Base-by-base conservation (phyloP, 192 early-diverging fungal species). In the Rhizoclosmatium globosum region DNA sequence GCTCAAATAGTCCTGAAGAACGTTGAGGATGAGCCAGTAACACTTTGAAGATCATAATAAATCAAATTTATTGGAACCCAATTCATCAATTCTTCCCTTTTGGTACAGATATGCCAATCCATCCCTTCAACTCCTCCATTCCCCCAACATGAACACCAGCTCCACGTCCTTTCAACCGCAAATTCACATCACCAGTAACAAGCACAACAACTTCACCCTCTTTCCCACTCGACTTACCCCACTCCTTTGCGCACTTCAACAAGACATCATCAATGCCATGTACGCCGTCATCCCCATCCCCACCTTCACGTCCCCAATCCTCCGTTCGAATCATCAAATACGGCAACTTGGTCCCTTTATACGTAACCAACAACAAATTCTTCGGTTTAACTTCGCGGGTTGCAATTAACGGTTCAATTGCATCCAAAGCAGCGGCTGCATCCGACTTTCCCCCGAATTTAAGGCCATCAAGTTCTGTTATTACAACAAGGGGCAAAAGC, bases 111-210 rank as follows among this genome's bases (percentile, higher is more conserved):
- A 53, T 53, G 0, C 50, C 50, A 74, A 62, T 62, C 59, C 39
- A 74, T 2, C 44, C 53, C 59, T 44, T 74, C 59, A 74, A 59
- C 15, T 80, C 79, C 23, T 66, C 66, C 64, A 80, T 68, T 3
- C 19, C 31, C 23, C 79, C 64, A 17, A 72, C 75, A 60, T 68
- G 60, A 11, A 86, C 79, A 2, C 79, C 82, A 66, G 71, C 69
- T 2, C 82, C 74, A 38, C 85, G 47, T 41, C 82, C 85, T 58
- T 86, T 86, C 53, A 86, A 61, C 64, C 79, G 59, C 82, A 86
- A 72, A 66, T 86, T 86, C 11, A 84, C 82, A 64, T 86, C 85
- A 15, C 77, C 82, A 53, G 82, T 82, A n/a, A 86, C 79, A 45
- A 86, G 71, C 6, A 86, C 76, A 3, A 79, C 80, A 41, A 56